These are phyloP conservation scores for Aspergillus affinis DNA, from an alignment of 495 filamentous ascomycete species.

Conservation along the genomic window DNA sequence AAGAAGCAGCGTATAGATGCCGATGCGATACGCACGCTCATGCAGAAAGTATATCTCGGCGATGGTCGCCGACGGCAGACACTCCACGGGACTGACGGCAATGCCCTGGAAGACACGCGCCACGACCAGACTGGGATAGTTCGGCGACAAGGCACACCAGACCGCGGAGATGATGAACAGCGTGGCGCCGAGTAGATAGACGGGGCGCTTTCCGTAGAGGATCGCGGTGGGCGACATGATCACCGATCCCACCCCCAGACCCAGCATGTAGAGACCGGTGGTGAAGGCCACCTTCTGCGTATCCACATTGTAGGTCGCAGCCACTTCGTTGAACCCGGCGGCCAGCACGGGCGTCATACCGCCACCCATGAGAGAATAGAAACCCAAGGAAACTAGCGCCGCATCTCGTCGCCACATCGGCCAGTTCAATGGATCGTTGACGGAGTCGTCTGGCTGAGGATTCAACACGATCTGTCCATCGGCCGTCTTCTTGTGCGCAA, in stretches of 20 bases:
- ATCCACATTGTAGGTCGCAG: conserved; percentile 65
- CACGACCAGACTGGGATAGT: conserved; percentile 74
- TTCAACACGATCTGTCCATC: conserved; percentile 87
- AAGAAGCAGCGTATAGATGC: conserved; percentile 90
- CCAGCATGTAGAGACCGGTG: conserved; percentile 95
- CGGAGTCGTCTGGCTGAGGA: conserved; percentile 87
- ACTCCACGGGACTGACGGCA: conserved; percentile 89
- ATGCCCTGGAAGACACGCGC: conserved; percentile 86
- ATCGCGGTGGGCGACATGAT: conserved; percentile 90
- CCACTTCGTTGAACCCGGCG: conserved; percentile 84
- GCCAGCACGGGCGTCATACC: conserved; percentile 91
- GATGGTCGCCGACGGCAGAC: conserved; percentile 89
- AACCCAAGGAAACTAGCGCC: conserved; percentile 79
- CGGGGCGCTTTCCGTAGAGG: conserved; percentile 84
- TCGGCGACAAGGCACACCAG: conserved; percentile 85
- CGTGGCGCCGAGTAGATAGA: conserved; percentile 78
- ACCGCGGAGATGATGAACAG: conserved; percentile 75
- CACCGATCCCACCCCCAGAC: conserved; percentile 80
- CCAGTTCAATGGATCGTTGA: conserved; percentile 95
- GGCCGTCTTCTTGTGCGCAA: conserved; percentile 69
- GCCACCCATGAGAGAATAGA: conserved; percentile 90
- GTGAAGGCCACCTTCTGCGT: conserved; percentile 80
- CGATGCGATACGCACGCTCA: conserved; percentile 89
- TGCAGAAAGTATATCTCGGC: conserved; percentile 97
- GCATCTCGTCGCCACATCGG: conserved; percentile 76